Base-by-base conservation (phyloP, 2,329 filamentous ascomycete genomes). In the Golovinomyces cichoracearum region DNA sequence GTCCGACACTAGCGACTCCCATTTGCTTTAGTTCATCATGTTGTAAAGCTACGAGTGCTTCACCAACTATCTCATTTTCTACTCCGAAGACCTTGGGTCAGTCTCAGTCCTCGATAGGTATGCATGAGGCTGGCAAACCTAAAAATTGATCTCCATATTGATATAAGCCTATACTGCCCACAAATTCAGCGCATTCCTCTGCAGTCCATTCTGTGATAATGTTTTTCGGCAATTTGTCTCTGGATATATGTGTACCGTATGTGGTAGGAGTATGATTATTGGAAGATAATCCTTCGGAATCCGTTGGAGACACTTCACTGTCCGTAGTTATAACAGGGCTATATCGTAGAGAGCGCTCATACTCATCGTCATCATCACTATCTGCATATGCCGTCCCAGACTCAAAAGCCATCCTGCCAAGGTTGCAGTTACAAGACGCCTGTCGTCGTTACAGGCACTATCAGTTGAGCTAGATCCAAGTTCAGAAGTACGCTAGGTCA, bases 11-110 rank as follows among this genome's bases (percentile, higher is more conserved):
- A 53, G 71, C 69, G 54, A 98, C 82, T 45, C 86, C 86, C 78
- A 95, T 88, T 61, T 92, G 84, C 64, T 92, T 93, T 57, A 98
- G 68, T 61, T 95, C 88, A 50, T 93, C 83, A 61, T 95, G 90
- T 53, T 82, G 80, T 53, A 98, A 67, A 37, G 83, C 83, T 50
- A 93, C 76, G 53, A 98, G 68, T 48, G 83, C 88, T 62, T 95
- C 85, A 54, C 90, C 90, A 33, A 86, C 80, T 57, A 98, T 92
- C 54, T 84, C 85, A 61, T 98, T 93, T 59, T 94, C 90, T 90
- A 62, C 50, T 50, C n/a, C 15, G 21, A n/a, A n/a, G 17, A 25
- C 19, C 41, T 50, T 52, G 57, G 56, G 58, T 56, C 53, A 60
- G 55, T 60, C 58, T 49, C 47, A 51, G 49, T 41, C 31, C 23